Evolutionary conservation across 202 grass and related monocot species (phyloP).

Genomic region (Sporobolus alterniflorus): DNA sequence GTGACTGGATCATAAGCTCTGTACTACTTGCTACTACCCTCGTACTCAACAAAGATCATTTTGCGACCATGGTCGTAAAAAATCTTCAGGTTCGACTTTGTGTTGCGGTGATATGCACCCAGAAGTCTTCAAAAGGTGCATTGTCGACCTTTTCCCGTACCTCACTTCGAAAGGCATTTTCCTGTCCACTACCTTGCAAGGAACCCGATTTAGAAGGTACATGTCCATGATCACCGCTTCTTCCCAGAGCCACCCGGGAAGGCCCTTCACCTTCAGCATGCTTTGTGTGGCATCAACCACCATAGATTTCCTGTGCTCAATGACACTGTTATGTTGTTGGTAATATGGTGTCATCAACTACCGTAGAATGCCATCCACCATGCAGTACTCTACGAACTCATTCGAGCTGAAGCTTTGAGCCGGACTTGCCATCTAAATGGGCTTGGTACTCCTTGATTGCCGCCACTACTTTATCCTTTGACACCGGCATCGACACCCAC

Average conservation of each 20-base stretch:
- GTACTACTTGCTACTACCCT: no score
- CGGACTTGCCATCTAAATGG: no score
- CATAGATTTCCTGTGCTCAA: neutral
- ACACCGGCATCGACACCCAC: no score
- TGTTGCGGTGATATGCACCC: no score
- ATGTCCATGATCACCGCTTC: neutral
- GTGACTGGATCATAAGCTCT: no score
- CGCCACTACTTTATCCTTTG: no score
- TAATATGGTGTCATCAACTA: neutral
- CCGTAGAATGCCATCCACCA: fast-evolving
- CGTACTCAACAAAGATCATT: no score
- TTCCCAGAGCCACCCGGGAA: neutral
- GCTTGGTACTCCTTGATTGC: no score
- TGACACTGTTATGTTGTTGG: neutral
- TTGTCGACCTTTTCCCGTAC: neutral
- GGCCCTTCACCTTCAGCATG: neutral
- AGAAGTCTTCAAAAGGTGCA: neutral
- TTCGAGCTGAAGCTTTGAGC: no score
- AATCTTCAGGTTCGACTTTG: no score
- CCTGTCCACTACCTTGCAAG: neutral
- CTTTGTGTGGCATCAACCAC: neutral
- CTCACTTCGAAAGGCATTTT: neutral
- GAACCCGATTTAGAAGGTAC: neutral
- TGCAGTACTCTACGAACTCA: neutral
- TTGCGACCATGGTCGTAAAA: no score